A percentile compares a stretch with the other conserved stretches of the same genome.
phyloP scores from a whole-genome alignment of 2,329 filamentous ascomycete species.

The Endocalyx cinctus region DNA sequence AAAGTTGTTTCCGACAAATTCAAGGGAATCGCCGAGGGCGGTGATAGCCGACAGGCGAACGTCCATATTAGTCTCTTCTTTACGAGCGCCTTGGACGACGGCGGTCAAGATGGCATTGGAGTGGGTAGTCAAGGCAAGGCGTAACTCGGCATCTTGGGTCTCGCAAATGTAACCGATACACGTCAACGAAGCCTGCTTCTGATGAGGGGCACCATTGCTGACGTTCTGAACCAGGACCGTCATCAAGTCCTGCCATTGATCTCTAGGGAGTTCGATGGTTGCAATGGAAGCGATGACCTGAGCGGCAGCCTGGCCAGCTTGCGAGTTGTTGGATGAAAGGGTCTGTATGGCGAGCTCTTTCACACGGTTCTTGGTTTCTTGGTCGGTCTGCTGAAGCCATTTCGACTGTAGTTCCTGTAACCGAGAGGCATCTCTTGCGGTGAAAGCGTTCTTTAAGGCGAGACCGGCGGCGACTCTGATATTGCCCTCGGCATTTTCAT shows the following conservation, averaged over 20 bases:
- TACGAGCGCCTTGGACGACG: conserved; percentile 93
- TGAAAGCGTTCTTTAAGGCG: conserved; percentile 97
- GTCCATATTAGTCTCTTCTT: conserved; percentile 88
- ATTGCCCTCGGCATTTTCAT: conserved; percentile 75
- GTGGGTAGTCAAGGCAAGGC: conserved; percentile 74
- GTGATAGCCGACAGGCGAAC: conserved; percentile 90
- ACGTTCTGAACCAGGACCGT: conserved; percentile 85
- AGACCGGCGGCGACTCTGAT: conserved; percentile 94
- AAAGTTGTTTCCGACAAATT: conserved; percentile 98
- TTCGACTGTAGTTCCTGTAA: conserved; percentile 87
- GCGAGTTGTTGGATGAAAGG: conserved; percentile 69
- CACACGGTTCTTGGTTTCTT: conserved; percentile 78
- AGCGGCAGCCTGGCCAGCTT: conserved; percentile 83
- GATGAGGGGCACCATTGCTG: conserved; percentile 75
- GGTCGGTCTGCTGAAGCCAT: conserved; percentile 82
- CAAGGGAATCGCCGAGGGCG: conserved; percentile 90
- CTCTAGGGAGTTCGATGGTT: conserved; percentile 85
- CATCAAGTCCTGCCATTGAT: conserved; percentile 94
- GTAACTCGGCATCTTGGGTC: conserved; percentile 81
- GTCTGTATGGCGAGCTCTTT: conserved; percentile 90
- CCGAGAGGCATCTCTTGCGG: conserved; percentile 81
- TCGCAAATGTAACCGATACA: conserved; percentile 99
- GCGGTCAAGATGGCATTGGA: conserved; percentile 98
- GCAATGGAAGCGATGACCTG: conserved; percentile 96
- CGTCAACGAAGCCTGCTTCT: conserved; percentile 91